These are phyloP conservation scores for Sugiyamaella marilandica DNA, from an alignment of 805 yeast species.

Conservation along the genomic window DNA sequence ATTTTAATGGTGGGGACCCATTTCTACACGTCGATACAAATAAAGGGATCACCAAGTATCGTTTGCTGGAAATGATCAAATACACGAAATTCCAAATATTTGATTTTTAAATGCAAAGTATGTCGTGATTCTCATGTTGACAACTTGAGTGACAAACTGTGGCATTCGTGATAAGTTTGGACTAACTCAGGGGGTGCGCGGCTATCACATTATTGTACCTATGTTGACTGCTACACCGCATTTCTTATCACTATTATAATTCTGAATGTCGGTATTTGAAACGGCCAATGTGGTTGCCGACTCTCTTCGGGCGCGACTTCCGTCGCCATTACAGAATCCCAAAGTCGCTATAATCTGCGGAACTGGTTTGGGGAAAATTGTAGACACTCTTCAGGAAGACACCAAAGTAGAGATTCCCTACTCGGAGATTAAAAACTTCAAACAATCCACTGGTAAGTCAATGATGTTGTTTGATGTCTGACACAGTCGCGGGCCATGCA, in stretches of 20 bases:
- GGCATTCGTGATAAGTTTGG: too few species aligned
- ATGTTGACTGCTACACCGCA: background rate
- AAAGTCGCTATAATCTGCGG: constrained; percentile 83
- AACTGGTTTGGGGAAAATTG: constrained; percentile 87
- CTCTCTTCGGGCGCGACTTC: constrained; percentile 16
- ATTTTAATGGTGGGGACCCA: too few species aligned
- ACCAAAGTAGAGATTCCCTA: constrained; percentile 52
- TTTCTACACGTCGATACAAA: too few species aligned
- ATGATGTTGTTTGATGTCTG: background rate
- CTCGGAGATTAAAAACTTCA: constrained; percentile 72
- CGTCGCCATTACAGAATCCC: constrained; percentile 39
- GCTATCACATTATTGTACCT: too few species aligned
- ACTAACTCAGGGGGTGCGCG: too few species aligned
- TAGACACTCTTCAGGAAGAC: constrained; percentile 43
- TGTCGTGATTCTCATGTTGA: too few species aligned
- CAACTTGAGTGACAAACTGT: too few species aligned
- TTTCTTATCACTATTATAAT: background rate
- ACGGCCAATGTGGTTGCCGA: constrained; percentile 16
- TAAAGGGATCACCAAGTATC: too few species aligned
- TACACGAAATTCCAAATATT: too few species aligned
- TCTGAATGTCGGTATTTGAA: constrained; percentile 2
- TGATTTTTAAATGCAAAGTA: too few species aligned
- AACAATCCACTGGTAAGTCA: constrained; percentile 52
- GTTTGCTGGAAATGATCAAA: too few species aligned
- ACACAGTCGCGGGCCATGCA: constrained; percentile 73